Base-by-base conservation (phyloP, 495 filamentous ascomycete genomes). In the Penicillium bovifimosum region DNA sequence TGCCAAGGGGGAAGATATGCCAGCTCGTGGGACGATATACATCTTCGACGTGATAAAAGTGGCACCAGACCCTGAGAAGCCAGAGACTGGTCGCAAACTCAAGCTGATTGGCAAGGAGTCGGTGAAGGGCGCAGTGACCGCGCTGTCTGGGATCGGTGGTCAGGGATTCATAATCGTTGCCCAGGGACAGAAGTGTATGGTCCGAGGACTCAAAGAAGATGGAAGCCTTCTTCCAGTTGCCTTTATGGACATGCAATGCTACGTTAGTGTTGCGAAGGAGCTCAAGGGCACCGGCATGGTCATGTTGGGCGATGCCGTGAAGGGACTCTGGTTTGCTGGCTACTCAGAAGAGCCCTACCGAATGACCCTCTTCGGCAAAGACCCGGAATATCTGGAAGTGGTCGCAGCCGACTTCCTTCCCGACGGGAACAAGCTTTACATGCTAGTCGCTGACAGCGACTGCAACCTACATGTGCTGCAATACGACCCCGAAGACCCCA, bases 231-330 rank as follows among this genome's bases (percentile, higher is more conserved):
- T 97, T 2, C 93, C 93, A 0, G 92, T 97, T 18, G 93, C 93
- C 1, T 99, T 99, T 61, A 88, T 99, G 83, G 93, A 99, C 61
- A 91, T 96, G 85, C 91, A 88, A 73, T 90, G 87, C 70, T 91
- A 92, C 66, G 87, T 95, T 28, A 88, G 81, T 2, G 79, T 85
- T 4, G 83, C 86, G 41, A 95, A 91, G 63, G 87, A 88, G 56
- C 76, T 97, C 33, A 80, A 80, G 20, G 84, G 86, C 1, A 95
- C 90, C 0, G 91, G 92, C 4, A 76, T 97, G 63, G 88, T 83
- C 57, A 69, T 95, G 5, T 77, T 96, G 65, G 87, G 86, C 0
- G 93, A 99, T 72, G 91, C 87, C 5, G 78, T 91, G 58, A 96
- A 96, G 68, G 92, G 92, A 0, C 74, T 96, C 9, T 96, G 91